phyloP scores from a whole-genome alignment of 139 green algal species.

The Coelastrella sp. region DNA sequence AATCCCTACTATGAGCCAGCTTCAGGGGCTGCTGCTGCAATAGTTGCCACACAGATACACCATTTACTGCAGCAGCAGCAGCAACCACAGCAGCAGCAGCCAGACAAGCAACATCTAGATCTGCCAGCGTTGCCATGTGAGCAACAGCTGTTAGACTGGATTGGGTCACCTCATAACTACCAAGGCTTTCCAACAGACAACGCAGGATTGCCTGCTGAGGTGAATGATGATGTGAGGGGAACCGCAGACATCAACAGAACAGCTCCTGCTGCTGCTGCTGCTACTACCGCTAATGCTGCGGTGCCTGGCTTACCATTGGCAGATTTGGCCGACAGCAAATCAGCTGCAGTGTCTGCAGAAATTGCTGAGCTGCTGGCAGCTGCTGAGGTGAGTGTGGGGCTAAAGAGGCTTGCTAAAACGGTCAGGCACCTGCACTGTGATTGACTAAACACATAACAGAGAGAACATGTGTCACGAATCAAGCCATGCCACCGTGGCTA shows the following conservation, averaged over 20 bases:
- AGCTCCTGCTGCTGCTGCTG: not conserved
- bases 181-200: constrained; percentile 29
- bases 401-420: too few relatives aligned
- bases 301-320: not conserved
- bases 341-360: not conserved
- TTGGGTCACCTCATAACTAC: constrained; percentile 58
- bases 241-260: not conserved
- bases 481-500: too few relatives aligned
- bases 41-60: not conserved
- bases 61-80: not conserved
- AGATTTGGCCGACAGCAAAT: too few relatives aligned
- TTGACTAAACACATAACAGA: too few relatives aligned
- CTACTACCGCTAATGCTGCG: not conserved
- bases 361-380: constrained; percentile 6
- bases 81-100: not conserved
- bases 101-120: constrained; percentile 1
- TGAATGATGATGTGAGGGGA: not conserved
- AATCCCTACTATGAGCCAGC: constrained; percentile 4
- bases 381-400: constrained; percentile 10
- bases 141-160: constrained; percentile 29
- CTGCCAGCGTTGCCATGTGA: constrained; percentile 37
- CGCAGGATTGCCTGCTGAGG: not conserved
- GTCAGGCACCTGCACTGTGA: too few relatives aligned
- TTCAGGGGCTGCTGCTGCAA: not conserved
- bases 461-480: not conserved